Conservation (phyloP, 164 flowering plant species). For the Aristolochia californica region DNA sequence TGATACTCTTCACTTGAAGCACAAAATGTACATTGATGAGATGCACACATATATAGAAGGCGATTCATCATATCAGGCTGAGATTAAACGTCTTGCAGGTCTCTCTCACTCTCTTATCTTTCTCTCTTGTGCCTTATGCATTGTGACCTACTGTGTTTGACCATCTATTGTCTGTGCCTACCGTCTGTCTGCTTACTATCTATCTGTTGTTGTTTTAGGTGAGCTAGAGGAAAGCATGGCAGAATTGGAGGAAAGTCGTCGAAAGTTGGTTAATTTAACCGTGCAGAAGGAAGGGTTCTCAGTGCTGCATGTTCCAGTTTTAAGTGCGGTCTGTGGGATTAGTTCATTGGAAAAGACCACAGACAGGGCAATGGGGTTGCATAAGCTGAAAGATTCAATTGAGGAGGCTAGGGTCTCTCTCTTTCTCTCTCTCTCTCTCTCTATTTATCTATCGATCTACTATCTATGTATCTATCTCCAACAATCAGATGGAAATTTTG, state of each 20-base stretch:
- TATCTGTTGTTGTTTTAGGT: conserved; percentile 41
- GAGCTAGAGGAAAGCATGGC: conserved; percentile 87
- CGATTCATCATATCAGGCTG: conserved; percentile 49
- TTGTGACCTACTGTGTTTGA: not conserved
- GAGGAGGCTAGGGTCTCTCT: conserved; percentile 73
- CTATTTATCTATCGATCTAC: not conserved
- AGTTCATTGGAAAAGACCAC: conserved; percentile 58
- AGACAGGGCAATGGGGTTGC: conserved; percentile 44
- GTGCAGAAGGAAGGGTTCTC: conserved; percentile 71
- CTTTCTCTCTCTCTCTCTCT: not conserved
- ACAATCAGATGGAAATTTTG: not conserved
- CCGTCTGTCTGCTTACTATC: conserved; percentile 8
- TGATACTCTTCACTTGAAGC: conserved; percentile 60
- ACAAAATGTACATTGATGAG: conserved; percentile 52
- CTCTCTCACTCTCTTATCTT: not conserved
- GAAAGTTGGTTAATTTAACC: conserved; percentile 65
- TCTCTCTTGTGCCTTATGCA: not conserved
- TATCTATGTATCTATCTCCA: not conserved
- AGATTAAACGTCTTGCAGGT: conserved; percentile 81
- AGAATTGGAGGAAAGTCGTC: conserved; percentile 89
- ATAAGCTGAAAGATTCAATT: conserved; percentile 64
- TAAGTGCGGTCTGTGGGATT: conserved; percentile 48
- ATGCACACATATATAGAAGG: conserved; percentile 36
- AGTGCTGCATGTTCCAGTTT: conserved; percentile 33
- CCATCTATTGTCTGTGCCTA: not conserved